Conservation (phyloP, 2,329 filamentous ascomycete genomes). For the Xylaria sp. region DNA sequence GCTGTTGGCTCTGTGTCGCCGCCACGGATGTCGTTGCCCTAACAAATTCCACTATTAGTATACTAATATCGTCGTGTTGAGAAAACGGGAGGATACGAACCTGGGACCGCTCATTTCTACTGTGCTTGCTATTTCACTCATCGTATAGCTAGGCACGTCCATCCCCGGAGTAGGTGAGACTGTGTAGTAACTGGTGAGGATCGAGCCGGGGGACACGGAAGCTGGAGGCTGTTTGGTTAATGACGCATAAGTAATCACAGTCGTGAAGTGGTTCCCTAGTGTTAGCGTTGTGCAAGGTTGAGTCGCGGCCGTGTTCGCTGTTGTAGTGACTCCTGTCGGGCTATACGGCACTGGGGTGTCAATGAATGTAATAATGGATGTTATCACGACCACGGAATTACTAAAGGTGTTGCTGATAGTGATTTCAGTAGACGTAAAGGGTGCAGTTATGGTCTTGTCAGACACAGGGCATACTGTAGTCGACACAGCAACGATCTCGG, state of each 20-base stretch:
- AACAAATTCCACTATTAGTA: slow-evolving; percentile 33
- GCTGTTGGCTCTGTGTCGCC: neutral
- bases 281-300: slow-evolving; percentile 43
- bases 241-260: slow-evolving; percentile 42
- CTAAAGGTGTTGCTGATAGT: slow-evolving; percentile 44
- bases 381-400: slow-evolving; percentile 41
- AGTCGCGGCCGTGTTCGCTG: slow-evolving; percentile 25
- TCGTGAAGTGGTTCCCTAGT: slow-evolving; percentile 45
- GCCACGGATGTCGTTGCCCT: slow-evolving; percentile 10
- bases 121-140: slow-evolving; percentile 41
- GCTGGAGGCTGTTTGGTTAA: slow-evolving; percentile 36
- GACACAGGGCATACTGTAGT: slow-evolving; percentile 47
- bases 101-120: slow-evolving; percentile 36
- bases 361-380: slow-evolving; percentile 43
- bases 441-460: slow-evolving; percentile 25
- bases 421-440: slow-evolving; percentile 24
- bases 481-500: slow-evolving; percentile 44
- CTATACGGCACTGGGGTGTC: slow-evolving; percentile 40
- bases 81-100: slow-evolving; percentile 38
- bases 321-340: slow-evolving; percentile 22
- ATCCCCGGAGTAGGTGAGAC: slow-evolving; percentile 25
- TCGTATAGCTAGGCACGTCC: slow-evolving; percentile 45
- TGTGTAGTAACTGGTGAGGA: slow-evolving; percentile 38
- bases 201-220: slow-evolving; percentile 36
- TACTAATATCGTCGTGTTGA: neutral